Conservation (phyloP, 208 protist species). For the Leishmania braziliensis region DNA sequence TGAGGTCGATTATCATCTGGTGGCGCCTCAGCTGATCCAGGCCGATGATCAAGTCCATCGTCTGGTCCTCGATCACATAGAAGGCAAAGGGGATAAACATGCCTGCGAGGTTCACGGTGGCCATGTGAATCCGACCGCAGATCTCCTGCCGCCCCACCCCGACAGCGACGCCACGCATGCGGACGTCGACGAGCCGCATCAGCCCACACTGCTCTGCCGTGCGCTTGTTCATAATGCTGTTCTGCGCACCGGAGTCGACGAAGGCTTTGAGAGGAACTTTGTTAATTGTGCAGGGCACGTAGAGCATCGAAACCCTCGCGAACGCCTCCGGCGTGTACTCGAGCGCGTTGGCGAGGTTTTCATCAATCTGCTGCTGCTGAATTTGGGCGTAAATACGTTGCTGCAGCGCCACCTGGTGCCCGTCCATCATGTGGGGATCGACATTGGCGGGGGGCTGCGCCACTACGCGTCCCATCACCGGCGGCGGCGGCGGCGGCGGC, state of each 20-base stretch:
- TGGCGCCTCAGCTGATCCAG: constrained; percentile 94
- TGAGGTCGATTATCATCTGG: constrained; percentile 77
- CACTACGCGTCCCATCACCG: background rate
- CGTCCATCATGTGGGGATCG: constrained; percentile 31
- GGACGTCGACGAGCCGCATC: constrained; percentile 86
- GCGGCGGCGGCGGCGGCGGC: background rate
- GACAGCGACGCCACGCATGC: constrained; percentile 80
- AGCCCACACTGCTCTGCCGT: constrained; percentile 90
- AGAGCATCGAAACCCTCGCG: constrained; percentile 91
- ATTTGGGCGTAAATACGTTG: constrained; percentile 80
- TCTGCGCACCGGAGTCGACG: constrained; percentile 92
- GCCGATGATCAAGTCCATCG: constrained; percentile 94
- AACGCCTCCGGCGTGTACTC: constrained; percentile 96
- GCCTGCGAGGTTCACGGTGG: constrained; percentile 74
- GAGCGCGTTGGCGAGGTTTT: constrained; percentile 90
- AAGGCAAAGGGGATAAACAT: constrained; percentile 85
- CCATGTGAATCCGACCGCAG: constrained; percentile 93
- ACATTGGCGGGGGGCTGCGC: background rate
- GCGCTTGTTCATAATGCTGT: constrained; percentile 76
- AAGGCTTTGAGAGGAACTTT: constrained; percentile 92
- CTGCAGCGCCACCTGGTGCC: constrained; percentile 76
- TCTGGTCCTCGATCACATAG: constrained; percentile 86
- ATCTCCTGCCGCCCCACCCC: constrained; percentile 92
- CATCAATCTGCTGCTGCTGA: constrained; percentile 80
- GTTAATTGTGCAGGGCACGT: constrained; percentile 93